phyloP scores from a whole-genome alignment of 2,329 filamentous ascomycete species.

The Incumbomyces delicatus region DNA sequence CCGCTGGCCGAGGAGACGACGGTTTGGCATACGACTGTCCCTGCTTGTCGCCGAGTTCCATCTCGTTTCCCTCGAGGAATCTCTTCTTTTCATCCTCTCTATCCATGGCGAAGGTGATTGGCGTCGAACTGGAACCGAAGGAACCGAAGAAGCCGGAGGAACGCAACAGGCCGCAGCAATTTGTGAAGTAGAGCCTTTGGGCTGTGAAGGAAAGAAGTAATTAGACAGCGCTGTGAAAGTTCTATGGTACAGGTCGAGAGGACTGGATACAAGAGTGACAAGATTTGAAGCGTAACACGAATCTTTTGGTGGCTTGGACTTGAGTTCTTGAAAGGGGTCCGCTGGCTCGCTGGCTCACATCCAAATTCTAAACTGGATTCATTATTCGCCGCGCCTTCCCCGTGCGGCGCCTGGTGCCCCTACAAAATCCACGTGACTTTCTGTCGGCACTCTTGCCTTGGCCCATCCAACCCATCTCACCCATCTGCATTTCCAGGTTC shows the following conservation, averaged over 20 bases:
- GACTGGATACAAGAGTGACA: not conserved
- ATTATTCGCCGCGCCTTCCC: too few relatives aligned
- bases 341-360: not conserved
- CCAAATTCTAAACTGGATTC: not conserved
- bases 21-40: conserved; percentile 35
- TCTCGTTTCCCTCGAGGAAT: conserved; percentile 50
- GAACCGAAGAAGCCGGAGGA: not conserved
- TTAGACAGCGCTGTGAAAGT: not conserved
- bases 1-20: conserved; percentile 28
- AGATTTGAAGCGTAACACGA: not conserved
- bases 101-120: conserved; percentile 22
- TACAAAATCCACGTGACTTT: too few relatives aligned
- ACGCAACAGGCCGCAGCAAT: too few relatives aligned
- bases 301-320: too few relatives aligned
- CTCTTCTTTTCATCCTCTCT: conserved; percentile 84
- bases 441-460: too few relatives aligned
- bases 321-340: conserved; percentile 2
- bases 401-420: too few relatives aligned
- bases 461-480: too few relatives aligned
- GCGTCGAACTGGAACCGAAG: conserved; percentile 3
- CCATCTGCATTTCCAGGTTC: too few relatives aligned
- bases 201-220: not conserved
- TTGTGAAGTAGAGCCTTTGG: not conserved
- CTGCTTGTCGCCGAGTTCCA: conserved; percentile 58
- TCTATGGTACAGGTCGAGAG: not conserved